Evolutionary conservation across 1,284 basidiomycete genomes (phyloP).

Genomic region (Farysia itapuensis): DNA sequence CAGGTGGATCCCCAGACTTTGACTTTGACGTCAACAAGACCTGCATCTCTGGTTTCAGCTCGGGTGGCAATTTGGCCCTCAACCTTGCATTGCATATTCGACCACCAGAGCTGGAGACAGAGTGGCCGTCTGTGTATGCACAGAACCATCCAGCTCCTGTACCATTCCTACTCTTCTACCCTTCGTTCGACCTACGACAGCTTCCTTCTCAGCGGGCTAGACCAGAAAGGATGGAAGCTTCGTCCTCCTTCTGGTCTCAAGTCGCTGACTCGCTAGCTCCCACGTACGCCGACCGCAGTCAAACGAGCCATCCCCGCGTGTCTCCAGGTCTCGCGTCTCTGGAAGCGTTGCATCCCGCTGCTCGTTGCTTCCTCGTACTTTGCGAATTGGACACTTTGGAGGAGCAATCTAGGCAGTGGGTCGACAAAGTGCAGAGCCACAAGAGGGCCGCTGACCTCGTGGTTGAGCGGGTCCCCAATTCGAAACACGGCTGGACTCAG

Average conservation of each 20-base stretch:
- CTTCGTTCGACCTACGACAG: constrained; percentile 42
- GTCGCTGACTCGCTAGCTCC: constrained; percentile 33
- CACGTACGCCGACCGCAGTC: constrained; percentile 31
- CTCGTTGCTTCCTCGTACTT: constrained; percentile 36
- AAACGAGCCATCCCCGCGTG: constrained; percentile 32
- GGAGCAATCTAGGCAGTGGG: constrained; percentile 43
- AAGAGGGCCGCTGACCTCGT: constrained; percentile 21
- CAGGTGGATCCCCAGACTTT: neutral
- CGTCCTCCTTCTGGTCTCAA: constrained; percentile 18
- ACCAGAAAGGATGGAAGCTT: constrained; percentile 25
- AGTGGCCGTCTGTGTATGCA: constrained; percentile 27
- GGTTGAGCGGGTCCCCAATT: constrained; percentile 22
- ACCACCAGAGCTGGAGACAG: constrained; percentile 20
- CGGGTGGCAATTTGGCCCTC: constrained; percentile 53
- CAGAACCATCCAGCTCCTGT: constrained; percentile 19
- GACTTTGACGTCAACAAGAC: constrained; percentile 25
- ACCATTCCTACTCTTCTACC: constrained; percentile 43
- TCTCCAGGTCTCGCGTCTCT: constrained; percentile 40
- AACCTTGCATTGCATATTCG: constrained; percentile 33
- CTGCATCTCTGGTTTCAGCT: constrained; percentile 48
- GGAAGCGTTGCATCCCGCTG: constrained; percentile 29
- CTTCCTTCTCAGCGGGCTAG: constrained; percentile 30
- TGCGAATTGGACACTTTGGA: constrained; percentile 38
- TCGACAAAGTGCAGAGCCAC: constrained; percentile 24
- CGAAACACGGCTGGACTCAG: constrained; percentile 41